These are phyloP conservation scores for Fusarium sp. DNA, from an alignment of 2,329 filamentous ascomycete species.

Conservation along the genomic window DNA sequence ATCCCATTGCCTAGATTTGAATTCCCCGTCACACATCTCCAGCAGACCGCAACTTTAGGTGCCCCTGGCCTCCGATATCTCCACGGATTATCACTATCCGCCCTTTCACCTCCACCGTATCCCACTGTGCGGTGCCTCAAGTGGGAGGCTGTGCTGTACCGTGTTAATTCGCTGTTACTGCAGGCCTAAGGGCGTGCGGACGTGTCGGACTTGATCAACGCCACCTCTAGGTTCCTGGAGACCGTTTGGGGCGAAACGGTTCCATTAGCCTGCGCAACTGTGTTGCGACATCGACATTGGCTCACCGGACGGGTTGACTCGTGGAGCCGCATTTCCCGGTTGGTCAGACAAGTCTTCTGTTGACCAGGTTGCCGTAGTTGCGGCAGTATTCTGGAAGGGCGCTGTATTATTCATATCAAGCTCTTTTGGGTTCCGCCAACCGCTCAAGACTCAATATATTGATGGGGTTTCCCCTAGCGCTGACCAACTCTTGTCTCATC, in stretches of 20 bases:
- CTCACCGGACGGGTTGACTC: slow-evolving; percentile 4
- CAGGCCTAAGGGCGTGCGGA: slow-evolving; percentile 26
- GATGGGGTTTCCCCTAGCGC: slow-evolving; percentile 34
- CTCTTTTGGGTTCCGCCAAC: slow-evolving; percentile 1
- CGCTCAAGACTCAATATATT: slow-evolving; percentile 39
- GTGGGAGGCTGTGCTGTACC: slow-evolving; percentile 11
- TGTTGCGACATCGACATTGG: slow-evolving; percentile 5
- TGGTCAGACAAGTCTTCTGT: slow-evolving; percentile 16
- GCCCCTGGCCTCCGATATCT: neutral
- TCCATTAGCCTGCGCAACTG: neutral
- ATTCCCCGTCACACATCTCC: neutral
- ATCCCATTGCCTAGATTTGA: neutral
- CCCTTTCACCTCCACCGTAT: neutral
- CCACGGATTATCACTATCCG: neutral
- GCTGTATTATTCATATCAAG: slow-evolving; percentile 6
- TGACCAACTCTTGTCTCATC: slow-evolving; percentile 27
- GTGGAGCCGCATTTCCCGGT: slow-evolving; percentile 25
- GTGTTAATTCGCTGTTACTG: neutral
- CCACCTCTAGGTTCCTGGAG: slow-evolving; percentile 19
- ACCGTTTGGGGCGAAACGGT: slow-evolving; percentile 16
- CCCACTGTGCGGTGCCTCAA: slow-evolving; percentile 2
- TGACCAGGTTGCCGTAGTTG: slow-evolving; percentile 10
- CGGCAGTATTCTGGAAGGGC: slow-evolving; percentile 20
- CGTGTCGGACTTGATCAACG: slow-evolving; percentile 26
- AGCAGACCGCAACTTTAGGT: slow-evolving; percentile 3